A percentile compares a stretch with the other conserved stretches of the same genome.
phyloP scores from a whole-genome alignment of 1,139 yeast species.

The Kodamaea sp. region DNA sequence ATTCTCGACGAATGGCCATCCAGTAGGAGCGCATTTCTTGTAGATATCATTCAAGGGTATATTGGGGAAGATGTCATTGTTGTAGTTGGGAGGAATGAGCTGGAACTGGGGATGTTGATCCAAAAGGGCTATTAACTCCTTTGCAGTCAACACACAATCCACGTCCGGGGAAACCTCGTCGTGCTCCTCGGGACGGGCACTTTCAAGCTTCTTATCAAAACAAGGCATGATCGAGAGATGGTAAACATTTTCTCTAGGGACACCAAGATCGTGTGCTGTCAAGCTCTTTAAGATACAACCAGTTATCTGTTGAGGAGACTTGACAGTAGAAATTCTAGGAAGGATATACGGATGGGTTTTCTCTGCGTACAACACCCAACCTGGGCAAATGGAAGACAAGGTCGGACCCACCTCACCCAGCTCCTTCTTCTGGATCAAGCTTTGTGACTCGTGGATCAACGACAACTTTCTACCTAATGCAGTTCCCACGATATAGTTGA shows the following conservation, averaged over 20 bases:
- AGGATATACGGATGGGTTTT: slow-evolving; percentile 88
- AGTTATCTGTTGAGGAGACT: slow-evolving; percentile 92
- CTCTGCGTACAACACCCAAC: slow-evolving; percentile 95
- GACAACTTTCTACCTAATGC: slow-evolving; percentile 78
- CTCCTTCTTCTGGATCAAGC: slow-evolving; percentile 36
- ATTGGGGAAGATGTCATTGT: slow-evolving; percentile 2
- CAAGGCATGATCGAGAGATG: slow-evolving; percentile 95
- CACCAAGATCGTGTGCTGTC: slow-evolving; percentile 41
- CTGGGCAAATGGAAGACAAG: slow-evolving; percentile 81
- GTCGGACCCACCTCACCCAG: slow-evolving; percentile 39
- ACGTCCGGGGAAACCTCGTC: slow-evolving; percentile 54
- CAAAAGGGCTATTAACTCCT: slow-evolving; percentile 75
- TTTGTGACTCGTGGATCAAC: slow-evolving; percentile 58
- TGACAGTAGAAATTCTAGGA: slow-evolving; percentile 60
- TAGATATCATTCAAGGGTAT: slow-evolving; percentile 26
- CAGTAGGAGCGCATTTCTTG: slow-evolving; percentile 43
- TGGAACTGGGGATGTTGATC: slow-evolving; percentile 43
- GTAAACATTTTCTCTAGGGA: slow-evolving; percentile 50
- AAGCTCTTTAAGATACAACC: slow-evolving; percentile 73
- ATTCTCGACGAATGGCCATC: slow-evolving; percentile 58
- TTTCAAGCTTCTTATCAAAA: slow-evolving; percentile 93
- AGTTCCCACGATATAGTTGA: slow-evolving; percentile 77
- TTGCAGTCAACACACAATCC: slow-evolving; percentile 92
- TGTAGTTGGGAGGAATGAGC: slow-evolving; percentile 18
- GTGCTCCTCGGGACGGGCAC: slow-evolving; percentile 73